Conservation (phyloP, 139 green algal species). For the Closterium sp. region DNA sequence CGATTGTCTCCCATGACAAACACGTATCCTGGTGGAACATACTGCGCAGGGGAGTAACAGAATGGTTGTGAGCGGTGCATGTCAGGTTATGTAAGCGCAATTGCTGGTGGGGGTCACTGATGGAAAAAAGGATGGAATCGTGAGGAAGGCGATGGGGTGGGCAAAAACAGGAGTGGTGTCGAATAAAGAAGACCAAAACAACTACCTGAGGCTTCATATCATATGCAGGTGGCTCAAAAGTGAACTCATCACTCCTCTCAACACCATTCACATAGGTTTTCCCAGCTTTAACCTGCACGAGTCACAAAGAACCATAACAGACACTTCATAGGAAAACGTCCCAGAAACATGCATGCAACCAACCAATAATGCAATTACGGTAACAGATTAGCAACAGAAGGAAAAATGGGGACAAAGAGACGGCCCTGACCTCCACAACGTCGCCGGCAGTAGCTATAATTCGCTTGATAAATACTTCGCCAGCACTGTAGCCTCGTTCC, state of each 20-base stretch:
- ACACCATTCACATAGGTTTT: constrained; percentile 82
- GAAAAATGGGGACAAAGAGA: background rate
- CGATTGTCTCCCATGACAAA: constrained; percentile 99
- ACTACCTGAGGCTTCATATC: constrained; percentile 30
- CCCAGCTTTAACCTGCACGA: constrained; percentile 75
- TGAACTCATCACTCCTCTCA: constrained; percentile 76
- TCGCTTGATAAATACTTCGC: constrained; percentile 95
- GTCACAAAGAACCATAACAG: background rate
- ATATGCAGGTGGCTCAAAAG: constrained; percentile 67
- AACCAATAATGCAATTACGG: too few species aligned
- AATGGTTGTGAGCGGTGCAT: background rate
- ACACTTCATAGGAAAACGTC: too few species aligned
- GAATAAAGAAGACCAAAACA: background rate
- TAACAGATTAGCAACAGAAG: background rate
- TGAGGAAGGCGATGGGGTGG: background rate
- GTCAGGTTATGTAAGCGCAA: background rate
- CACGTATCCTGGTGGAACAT: constrained; percentile 73
- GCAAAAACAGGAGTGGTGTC: background rate
- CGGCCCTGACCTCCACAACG: constrained; percentile 73
- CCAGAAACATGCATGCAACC: too few species aligned
- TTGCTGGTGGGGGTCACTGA: background rate
- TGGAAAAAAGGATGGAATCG: background rate
- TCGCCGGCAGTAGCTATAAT: constrained; percentile 87
- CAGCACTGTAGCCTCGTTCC: constrained; percentile 44
- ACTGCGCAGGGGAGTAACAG: constrained; percentile 23